Evolutionary conservation across 2,329 filamentous ascomycete species (phyloP).

Genomic region (Cladosporium oxysporum): DNA sequence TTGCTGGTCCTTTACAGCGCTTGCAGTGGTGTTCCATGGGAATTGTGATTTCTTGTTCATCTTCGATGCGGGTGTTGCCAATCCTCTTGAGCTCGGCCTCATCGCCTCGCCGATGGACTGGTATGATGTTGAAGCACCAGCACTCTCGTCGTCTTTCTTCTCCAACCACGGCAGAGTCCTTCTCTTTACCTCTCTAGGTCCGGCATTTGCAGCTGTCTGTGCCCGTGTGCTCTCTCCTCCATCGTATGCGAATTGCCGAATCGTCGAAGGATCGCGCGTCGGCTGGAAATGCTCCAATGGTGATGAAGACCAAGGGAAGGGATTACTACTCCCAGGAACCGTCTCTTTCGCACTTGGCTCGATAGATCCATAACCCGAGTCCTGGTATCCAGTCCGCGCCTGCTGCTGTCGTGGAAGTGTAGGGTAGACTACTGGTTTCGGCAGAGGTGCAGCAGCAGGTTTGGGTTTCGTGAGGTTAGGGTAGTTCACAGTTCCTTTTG

Average conservation of each 20-base stretch:
- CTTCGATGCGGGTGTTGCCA: conserved; percentile 48
- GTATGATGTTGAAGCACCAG: neutral
- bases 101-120: conserved; percentile 1
- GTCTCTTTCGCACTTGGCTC: conserved; percentile 35
- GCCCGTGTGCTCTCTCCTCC: conserved; percentile 15
- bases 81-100: conserved; percentile 11
- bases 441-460: conserved; percentile 12
- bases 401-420: conserved; percentile 32
- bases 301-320: conserved; percentile 68
- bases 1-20: conserved; percentile 74
- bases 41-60: conserved; percentile 44
- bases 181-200: conserved; percentile 55
- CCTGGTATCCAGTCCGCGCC: conserved; percentile 23
- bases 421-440: conserved; percentile 30
- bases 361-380: conserved; percentile 32
- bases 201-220: conserved; percentile 10
- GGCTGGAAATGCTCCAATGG: conserved; percentile 42
- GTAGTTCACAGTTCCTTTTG: conserved; percentile 47
- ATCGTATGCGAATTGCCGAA: conserved; percentile 13
- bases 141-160: conserved; percentile 26
- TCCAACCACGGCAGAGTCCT: conserved; percentile 63
- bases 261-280: conserved; percentile 12
- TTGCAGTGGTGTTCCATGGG: conserved; percentile 73
- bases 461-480: conserved; percentile 41
- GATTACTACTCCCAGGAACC: conserved; percentile 54